phyloP scores from a whole-genome alignment of 2,329 filamentous ascomycete genomes.

The Ophiostoma montium region DNA sequence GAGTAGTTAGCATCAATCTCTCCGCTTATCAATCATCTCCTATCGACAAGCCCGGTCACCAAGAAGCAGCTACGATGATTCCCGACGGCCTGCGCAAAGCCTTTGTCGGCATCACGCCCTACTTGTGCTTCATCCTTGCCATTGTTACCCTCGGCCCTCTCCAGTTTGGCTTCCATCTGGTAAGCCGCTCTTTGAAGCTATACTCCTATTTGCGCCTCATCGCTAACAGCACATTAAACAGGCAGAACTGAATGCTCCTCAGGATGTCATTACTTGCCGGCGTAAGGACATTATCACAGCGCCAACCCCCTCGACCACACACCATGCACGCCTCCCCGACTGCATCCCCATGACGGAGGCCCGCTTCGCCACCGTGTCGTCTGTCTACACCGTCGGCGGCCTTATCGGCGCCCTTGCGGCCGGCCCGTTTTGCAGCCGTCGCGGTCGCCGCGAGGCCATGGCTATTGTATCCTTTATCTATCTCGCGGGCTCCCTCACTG shows the following conservation, averaged over 20 bases:
- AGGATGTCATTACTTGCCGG: constrained; percentile 83
- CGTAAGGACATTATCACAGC: constrained; percentile 25
- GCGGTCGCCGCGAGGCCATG: constrained; percentile 66
- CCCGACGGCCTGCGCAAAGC: constrained; percentile 23
- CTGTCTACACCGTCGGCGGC: constrained; percentile 82
- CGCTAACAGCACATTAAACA: constrained; percentile 20
- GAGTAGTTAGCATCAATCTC: not conserved
- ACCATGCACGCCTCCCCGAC: constrained; percentile 37
- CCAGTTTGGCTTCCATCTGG: constrained; percentile 89
- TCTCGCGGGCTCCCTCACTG: constrained; percentile 57
- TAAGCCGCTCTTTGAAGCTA: constrained; percentile 24
- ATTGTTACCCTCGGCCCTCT: constrained; percentile 74
- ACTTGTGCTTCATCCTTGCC: constrained; percentile 62
- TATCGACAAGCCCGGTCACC: not conserved
- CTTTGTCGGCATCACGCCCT: constrained; percentile 48
- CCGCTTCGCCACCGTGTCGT: constrained; percentile 74
- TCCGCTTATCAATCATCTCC: not conserved
- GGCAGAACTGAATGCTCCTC: constrained; percentile 90
- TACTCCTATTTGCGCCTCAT: not conserved
- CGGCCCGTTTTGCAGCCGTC: constrained; percentile 63
- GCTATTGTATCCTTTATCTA: constrained; percentile 65
- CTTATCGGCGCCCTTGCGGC: constrained; percentile 68
- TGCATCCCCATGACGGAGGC: constrained; percentile 81
- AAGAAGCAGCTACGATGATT: constrained; percentile 3
- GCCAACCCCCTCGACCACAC: constrained; percentile 15